phyloP scores from a whole-genome alignment of 2,329 filamentous ascomycete species.

The Ilyonectria mors-panacis region DNA sequence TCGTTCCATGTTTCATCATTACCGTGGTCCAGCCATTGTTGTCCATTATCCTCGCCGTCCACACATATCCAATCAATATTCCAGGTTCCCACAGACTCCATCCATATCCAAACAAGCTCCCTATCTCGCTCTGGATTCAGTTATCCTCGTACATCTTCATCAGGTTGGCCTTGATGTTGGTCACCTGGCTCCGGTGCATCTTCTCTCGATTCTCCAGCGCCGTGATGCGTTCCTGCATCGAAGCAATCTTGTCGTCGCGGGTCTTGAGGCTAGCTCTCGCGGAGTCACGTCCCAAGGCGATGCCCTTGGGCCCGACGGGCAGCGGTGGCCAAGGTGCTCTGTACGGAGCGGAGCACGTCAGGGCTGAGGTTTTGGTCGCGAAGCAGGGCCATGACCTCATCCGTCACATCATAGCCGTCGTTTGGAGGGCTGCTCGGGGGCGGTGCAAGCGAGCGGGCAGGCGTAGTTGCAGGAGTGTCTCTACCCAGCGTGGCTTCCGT shows the following conservation, averaged over 20 bases:
- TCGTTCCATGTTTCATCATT: background rate
- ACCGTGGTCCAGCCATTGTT: background rate
- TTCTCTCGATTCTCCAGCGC: conserved; percentile 57
- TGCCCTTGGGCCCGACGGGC: conserved; percentile 71
- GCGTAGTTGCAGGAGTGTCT: conserved; percentile 25
- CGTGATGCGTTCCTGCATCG: conserved; percentile 55
- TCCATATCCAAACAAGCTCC: background rate
- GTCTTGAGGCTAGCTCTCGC: conserved; percentile 73
- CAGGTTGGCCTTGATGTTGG: conserved; percentile 55
- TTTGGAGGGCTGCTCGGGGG: conserved; percentile 37
- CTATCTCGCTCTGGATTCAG: conserved; percentile 19
- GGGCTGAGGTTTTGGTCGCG: conserved; percentile 58
- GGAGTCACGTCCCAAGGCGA: conserved; percentile 76
- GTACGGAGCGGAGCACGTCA: conserved; percentile 56
- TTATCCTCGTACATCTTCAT: conserved; percentile 56
- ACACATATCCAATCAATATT: background rate
- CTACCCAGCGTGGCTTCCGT: conserved; percentile 28
- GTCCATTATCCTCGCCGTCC: background rate
- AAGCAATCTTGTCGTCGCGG: conserved; percentile 66
- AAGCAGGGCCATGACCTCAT: conserved; percentile 67
- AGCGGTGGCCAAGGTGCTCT: conserved; percentile 66
- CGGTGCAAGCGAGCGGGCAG: conserved; percentile 7
- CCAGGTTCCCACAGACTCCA: background rate
- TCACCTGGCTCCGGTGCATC: conserved; percentile 52
- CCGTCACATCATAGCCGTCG: conserved; percentile 54